Percentiles rank a stretch among this genome's conserved stretches.
Evolutionary conservation across 495 filamentous ascomycete genomes (phyloP).

Genomic region (Cenococcum geophilum): DNA sequence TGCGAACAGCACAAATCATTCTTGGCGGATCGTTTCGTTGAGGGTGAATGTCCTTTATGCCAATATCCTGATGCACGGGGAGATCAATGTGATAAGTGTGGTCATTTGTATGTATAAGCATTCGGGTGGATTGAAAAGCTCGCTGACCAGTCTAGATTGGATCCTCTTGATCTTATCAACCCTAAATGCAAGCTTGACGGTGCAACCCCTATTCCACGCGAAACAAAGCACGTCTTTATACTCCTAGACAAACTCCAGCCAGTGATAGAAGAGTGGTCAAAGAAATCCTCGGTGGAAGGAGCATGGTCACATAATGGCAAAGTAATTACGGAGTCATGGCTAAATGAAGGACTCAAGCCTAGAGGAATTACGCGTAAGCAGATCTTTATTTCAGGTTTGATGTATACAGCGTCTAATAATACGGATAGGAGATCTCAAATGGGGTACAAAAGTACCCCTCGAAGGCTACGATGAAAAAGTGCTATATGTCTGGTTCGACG

Average conservation of each 20-base stretch:
- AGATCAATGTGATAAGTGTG: conserved; percentile 77
- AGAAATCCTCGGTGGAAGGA: conserved; percentile 52
- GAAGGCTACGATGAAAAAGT: conserved; percentile 66
- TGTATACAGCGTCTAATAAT: conserved; percentile 55
- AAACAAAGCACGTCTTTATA: conserved; percentile 70
- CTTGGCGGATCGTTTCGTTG: conserved; percentile 86
- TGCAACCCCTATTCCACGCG: conserved; percentile 63
- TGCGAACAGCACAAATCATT: conserved; percentile 42
- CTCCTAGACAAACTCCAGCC: conserved; percentile 72
- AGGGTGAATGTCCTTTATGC: conserved; percentile 80
- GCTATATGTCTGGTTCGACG: conserved; percentile 96
- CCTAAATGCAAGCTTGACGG: conserved; percentile 77
- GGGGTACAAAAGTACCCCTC: conserved; percentile 69
- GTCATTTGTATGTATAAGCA: not conserved
- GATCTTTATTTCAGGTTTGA: conserved; percentile 59
- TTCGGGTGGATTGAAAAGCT: not conserved
- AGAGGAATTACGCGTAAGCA: conserved; percentile 82
- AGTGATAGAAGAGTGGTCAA: conserved; percentile 64
- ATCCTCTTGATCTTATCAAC: conserved; percentile 58
- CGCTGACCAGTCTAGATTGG: conserved; percentile 40
- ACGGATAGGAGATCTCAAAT: conserved; percentile 62
- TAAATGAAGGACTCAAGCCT: conserved; percentile 72
- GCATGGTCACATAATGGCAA: conserved; percentile 73
- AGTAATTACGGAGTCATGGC: conserved; percentile 57
- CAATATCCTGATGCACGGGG: conserved; percentile 62